Conservation (phyloP, 768 basidiomycete species). For the Boletus huronensis region DNA sequence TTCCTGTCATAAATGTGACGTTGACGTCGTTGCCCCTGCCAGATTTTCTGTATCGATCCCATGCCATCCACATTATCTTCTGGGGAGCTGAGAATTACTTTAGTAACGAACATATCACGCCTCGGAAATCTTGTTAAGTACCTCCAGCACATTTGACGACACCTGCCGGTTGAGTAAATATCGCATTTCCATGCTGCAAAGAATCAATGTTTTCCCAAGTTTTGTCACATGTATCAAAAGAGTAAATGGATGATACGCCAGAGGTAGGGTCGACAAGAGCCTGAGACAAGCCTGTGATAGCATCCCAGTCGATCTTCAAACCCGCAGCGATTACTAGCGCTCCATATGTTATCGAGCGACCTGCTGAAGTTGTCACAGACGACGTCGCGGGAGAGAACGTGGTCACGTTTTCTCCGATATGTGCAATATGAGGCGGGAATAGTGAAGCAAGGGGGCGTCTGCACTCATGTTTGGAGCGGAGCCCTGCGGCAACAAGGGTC, state of each 20-base stretch:
- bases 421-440: constrained; percentile 70
- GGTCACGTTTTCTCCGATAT: constrained; percentile 67
- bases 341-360: constrained; percentile 75
- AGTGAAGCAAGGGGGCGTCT: constrained; percentile 63
- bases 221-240: constrained; percentile 86
- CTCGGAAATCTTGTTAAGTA: constrained; percentile 24
- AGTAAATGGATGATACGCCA: constrained; percentile 91
- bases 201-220: constrained; percentile 79
- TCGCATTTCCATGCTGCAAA: constrained; percentile 72
- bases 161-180: constrained; percentile 95
- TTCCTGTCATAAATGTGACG: constrained; percentile 82
- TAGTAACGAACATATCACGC: background rate
- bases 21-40: constrained; percentile 54
- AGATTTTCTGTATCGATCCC: constrained; percentile 72
- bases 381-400: constrained; percentile 75
- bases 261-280: constrained; percentile 76
- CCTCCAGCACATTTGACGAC: constrained; percentile 93
- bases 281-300: constrained; percentile 64
- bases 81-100: constrained; percentile 58
- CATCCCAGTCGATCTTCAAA: constrained; percentile 80
- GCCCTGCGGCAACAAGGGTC: constrained; percentile 91
- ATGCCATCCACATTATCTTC: constrained; percentile 97
- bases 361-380: constrained; percentile 66
- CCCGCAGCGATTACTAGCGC: constrained; percentile 86
- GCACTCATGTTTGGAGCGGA: constrained; percentile 67